Percentiles rank a stretch among this genome's conserved stretches.
Conservation (phyloP, 192 early-diverging fungal genomes). For the Neocallimastix lanati region DNA sequence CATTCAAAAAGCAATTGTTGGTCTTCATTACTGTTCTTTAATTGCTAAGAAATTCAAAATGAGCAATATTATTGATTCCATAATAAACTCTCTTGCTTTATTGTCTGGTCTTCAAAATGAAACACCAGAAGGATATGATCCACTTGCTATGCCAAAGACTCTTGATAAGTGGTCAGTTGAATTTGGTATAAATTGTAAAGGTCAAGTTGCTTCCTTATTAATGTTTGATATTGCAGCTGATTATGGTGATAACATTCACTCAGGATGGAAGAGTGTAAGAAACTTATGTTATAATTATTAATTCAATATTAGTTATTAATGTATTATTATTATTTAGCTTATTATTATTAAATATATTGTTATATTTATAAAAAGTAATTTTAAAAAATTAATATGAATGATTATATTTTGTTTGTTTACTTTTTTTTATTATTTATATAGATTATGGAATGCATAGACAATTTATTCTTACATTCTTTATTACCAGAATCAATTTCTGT, state of each 20-base stretch:
- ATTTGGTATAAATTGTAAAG: constrained; percentile 73
- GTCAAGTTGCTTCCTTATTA: constrained; percentile 79
- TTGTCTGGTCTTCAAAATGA: constrained; percentile 46
- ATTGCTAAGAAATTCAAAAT: constrained; percentile 55
- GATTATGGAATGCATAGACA: constrained; percentile 49
- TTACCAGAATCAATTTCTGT: constrained; percentile 45
- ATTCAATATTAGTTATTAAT: too few relatives aligned
- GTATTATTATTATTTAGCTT: too few relatives aligned
- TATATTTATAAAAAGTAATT: too few relatives aligned
- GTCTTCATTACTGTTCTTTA: constrained; percentile 53
- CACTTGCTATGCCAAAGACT: not conserved
- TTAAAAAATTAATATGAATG: too few relatives aligned
- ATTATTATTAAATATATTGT: too few relatives aligned
- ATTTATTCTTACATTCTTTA: constrained; percentile 59
- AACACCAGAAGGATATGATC: not conserved
- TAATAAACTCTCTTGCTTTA: constrained; percentile 47
- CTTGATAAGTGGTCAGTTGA: constrained; percentile 47
- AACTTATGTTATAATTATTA: too few relatives aligned
- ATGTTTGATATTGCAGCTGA: constrained; percentile 56
- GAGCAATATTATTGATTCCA: constrained; percentile 58
- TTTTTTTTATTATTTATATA: too few relatives aligned
- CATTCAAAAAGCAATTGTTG: constrained; percentile 64
- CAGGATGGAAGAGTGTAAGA: constrained; percentile 53
- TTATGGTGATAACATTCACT: constrained; percentile 44
- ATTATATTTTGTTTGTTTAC: too few relatives aligned